phyloP scores from a whole-genome alignment of 129 eudicot genomes.

The Scalesia atractyloides region DNA sequence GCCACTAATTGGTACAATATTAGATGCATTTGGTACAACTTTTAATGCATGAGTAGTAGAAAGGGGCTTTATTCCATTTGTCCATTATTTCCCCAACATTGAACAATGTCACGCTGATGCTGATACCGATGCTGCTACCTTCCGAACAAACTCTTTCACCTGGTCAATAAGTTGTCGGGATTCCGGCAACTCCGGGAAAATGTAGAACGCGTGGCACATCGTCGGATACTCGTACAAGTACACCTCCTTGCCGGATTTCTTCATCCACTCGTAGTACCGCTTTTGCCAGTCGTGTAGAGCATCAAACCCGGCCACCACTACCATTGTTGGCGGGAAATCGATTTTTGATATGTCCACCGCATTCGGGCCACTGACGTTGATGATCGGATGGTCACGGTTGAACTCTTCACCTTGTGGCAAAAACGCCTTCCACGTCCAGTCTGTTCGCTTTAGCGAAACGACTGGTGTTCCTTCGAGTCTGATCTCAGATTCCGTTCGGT shows the following conservation, averaged over 20 bases:
- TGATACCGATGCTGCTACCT: not conserved
- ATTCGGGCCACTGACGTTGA: not conserved
- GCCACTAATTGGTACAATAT: not conserved
- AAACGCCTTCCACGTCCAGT: constrained; percentile 11
- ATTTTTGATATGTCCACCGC: not conserved
- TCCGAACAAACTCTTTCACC: not conserved
- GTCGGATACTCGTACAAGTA: constrained; percentile 12
- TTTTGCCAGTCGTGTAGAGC: not conserved
- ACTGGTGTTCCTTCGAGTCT: not conserved
- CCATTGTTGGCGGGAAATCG: not conserved
- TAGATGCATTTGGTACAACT: not conserved
- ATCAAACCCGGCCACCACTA: constrained; percentile 1
- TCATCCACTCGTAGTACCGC: constrained; percentile 6
- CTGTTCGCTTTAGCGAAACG: not conserved
- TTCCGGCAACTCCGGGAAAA: constrained; percentile 12
- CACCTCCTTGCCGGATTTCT: not conserved
- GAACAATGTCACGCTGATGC: no score
- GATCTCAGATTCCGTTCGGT: not conserved
- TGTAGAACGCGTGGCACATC: constrained; percentile 4
- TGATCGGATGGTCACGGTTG: not conserved
- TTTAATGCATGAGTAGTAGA: not conserved
- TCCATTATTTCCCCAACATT: not conserved
- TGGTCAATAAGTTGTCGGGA: not conserved
- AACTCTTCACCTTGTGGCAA: constrained; percentile 8
- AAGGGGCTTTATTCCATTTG: not conserved